phyloP scores from a whole-genome alignment of 1,284 basidiomycete species.

The Austropuccinia psidii region DNA sequence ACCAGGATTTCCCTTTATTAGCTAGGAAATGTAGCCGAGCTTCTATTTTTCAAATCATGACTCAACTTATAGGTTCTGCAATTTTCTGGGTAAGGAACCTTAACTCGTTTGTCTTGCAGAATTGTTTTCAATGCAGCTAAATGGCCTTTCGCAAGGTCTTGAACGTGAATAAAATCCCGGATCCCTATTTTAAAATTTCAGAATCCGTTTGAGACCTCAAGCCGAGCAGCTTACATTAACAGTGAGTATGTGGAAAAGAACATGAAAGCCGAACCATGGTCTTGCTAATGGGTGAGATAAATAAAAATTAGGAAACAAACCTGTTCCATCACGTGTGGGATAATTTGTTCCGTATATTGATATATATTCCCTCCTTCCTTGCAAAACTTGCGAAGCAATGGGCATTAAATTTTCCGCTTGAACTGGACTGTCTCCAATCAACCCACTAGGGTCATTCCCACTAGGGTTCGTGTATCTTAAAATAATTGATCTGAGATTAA shows the following conservation, averaged over 20 bases:
- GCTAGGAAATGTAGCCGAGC: not conserved
- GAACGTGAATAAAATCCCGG: conserved; percentile 39
- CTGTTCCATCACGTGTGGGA: conserved; percentile 38
- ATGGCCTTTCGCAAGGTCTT: conserved; percentile 40
- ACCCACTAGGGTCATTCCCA: conserved; percentile 40
- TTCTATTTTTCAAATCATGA: not conserved
- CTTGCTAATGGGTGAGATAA: not conserved
- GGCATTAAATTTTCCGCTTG: conserved; percentile 40
- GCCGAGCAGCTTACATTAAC: not conserved
- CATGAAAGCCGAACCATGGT: not conserved
- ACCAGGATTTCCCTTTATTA: not conserved
- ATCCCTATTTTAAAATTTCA: not conserved
- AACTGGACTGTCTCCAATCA: conserved; percentile 40
- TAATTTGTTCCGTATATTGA: conserved; percentile 40
- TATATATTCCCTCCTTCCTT: conserved; percentile 37
- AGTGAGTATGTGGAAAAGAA: not conserved
- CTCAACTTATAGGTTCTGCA: not conserved
- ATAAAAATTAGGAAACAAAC: not conserved
- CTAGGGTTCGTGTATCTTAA: conserved; percentile 41
- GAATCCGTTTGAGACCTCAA: not conserved
- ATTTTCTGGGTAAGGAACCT: not conserved
- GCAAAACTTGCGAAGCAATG: conserved; percentile 40
- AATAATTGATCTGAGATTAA: not conserved
- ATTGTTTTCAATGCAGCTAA: conserved; percentile 37
- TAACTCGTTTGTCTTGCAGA: not conserved